phyloP scores from a whole-genome alignment of 495 filamentous ascomycete species.

The Neurospora discreta region DNA sequence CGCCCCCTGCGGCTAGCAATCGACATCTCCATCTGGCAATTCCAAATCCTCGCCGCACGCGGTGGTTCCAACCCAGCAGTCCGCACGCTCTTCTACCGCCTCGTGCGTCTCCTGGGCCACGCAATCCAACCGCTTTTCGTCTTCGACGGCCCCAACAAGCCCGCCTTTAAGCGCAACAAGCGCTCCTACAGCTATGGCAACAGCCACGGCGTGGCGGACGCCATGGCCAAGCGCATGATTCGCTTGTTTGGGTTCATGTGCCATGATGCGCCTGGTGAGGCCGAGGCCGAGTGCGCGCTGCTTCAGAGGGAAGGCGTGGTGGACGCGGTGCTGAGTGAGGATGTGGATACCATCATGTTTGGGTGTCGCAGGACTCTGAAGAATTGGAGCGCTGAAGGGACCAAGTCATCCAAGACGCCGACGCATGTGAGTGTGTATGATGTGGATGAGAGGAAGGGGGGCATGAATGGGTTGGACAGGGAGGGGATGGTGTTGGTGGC shows the following conservation, averaged over 20 bases:
- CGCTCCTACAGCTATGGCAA: constrained; percentile 36
- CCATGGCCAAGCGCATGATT: constrained; percentile 68
- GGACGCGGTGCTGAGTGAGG: constrained; percentile 92
- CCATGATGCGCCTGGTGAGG: constrained; percentile 88
- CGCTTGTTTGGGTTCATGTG: constrained; percentile 74
- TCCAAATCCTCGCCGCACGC: constrained; percentile 76
- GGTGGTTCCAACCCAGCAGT: constrained; percentile 85
- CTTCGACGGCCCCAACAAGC: constrained; percentile 87
- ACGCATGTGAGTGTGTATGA: constrained; percentile 83
- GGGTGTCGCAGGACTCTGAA: constrained; percentile 67
- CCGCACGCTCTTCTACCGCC: constrained; percentile 84
- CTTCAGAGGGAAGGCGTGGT: constrained; percentile 77
- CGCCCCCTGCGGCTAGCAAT: constrained; percentile 80
- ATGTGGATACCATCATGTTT: constrained; percentile 98
- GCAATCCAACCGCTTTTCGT: constrained; percentile 87
- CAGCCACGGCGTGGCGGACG: constrained; percentile 30
- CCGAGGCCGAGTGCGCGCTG: constrained; percentile 90
- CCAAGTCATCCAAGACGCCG: constrained; percentile 49
- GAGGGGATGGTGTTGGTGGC: constrained; percentile 92
- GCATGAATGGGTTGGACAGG: constrained; percentile 50
- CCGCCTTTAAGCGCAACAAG: constrained; percentile 79
- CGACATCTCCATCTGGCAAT: constrained; percentile 96
- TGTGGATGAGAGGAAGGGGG: constrained; percentile 28
- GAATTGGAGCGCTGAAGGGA: constrained; percentile 71
- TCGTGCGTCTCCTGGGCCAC: constrained; percentile 68